These are phyloP conservation scores for Boletus vermiculosoides DNA, from an alignment of 768 basidiomycete genomes.

Conservation along the genomic window DNA sequence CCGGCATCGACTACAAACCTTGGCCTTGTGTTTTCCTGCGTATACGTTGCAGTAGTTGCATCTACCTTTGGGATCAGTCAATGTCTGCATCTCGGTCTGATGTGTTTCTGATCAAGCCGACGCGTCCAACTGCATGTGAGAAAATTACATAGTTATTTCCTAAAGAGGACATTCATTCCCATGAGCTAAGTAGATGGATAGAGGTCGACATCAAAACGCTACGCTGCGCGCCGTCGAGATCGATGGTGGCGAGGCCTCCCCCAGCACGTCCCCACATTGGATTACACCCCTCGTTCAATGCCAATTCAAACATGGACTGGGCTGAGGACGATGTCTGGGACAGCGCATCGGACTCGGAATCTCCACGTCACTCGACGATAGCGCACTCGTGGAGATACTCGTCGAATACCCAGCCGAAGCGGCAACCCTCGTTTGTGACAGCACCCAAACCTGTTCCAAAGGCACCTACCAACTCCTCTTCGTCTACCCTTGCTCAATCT, in stretches of 20 bases:
- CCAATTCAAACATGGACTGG: conserved; percentile 58
- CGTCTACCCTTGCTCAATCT: conserved; percentile 71
- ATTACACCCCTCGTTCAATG: conserved; percentile 48
- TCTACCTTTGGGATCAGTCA: conserved; percentile 23
- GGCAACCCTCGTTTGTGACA: conserved; percentile 33
- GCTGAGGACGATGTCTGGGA: conserved; percentile 90
- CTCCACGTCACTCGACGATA: conserved; percentile 53
- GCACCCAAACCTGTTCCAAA: conserved; percentile 59
- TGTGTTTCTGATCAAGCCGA: neutral
- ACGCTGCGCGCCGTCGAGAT: conserved; percentile 21
- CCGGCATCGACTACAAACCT: conserved; percentile 26
- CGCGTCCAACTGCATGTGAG: neutral
- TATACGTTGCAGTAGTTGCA: conserved; percentile 26
- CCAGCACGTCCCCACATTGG: conserved; percentile 74
- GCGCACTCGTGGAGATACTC: conserved; percentile 44
- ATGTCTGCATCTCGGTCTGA: neutral
- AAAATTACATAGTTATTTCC: neutral
- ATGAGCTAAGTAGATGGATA: neutral
- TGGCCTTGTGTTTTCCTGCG: conserved; percentile 26
- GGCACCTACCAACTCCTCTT: conserved; percentile 48
- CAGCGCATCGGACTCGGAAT: conserved; percentile 76
- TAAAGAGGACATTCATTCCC: conserved; percentile 5
- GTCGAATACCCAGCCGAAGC: conserved; percentile 23
- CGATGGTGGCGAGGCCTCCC: conserved; percentile 59
- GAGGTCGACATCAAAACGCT: neutral